Conservation (phyloP, 257 asterid species). For the Primulina tabacum region DNA sequence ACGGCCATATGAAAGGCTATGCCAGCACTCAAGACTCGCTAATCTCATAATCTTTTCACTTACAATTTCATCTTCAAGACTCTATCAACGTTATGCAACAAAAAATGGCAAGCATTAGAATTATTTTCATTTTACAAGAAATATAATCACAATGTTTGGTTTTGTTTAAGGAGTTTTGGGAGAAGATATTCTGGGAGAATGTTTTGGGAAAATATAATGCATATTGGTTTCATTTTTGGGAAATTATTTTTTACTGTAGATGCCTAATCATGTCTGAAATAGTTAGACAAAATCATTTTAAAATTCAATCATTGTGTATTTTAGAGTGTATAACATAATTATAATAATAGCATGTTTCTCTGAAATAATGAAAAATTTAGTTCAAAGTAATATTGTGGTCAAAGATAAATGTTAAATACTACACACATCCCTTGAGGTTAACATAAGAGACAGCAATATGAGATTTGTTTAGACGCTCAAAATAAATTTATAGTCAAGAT, state of each 20-base stretch:
- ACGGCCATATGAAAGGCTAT: conserved; percentile 87
- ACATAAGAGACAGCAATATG: neutral
- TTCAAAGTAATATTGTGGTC: neutral
- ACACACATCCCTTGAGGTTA: neutral
- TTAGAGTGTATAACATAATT: neutral
- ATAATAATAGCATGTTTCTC: neutral
- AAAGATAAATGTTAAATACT: too few species aligned
- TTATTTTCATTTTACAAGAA: conserved; percentile 17
- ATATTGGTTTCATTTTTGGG: neutral
- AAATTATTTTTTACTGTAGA: neutral
- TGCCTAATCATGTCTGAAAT: neutral
- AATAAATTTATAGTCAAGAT: neutral
- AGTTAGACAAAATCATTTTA: neutral
- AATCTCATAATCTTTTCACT: conserved; percentile 82
- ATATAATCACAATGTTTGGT: neutral
- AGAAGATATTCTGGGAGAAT: neutral
- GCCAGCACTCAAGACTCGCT: conserved; percentile 95
- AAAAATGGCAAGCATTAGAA: conserved; percentile 21
- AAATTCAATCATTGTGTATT: too few species aligned
- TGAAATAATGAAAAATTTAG: neutral
- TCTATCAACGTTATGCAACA: conserved; percentile 40
- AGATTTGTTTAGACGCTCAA: neutral
- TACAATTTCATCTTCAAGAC: conserved; percentile 93
- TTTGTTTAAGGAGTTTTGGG: neutral
- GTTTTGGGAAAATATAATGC: too few species aligned